Base-by-base conservation (phyloP, 108 stramenopile species). In the Thalassiosira profunda region DNA sequence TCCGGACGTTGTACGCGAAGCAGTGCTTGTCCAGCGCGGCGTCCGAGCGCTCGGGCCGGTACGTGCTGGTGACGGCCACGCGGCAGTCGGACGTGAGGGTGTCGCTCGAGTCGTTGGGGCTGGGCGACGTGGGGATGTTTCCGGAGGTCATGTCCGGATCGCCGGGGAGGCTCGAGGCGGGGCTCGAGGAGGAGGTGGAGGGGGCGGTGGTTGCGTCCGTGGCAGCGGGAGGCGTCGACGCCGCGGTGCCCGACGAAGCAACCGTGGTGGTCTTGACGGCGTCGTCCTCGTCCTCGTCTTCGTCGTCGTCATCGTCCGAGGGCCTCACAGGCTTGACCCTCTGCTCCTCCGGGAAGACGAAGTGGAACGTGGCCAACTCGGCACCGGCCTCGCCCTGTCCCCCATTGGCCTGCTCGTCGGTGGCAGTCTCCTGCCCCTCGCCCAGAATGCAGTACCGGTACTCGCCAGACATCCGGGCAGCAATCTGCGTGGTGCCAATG, bases 1-100 rank as follows among this genome's bases (percentile, higher is more conserved):
- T 94, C 43, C 92, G 90, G 28, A 97, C 87, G 58, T 91, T 91
- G 93, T 97, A 97, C 18, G 92, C 88, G 79, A 97, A 97, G 68
- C 89, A 90, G 63, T 92, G 90, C 80, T 96, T 91, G 62, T 91
- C 91, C 33, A 82, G 82, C 1, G 65, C 70, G 0, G 90, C 63
- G 43, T 94, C 88, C 17, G 91, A 93, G 42, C 93, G 85, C 64
- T 97, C 96, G 6, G 96, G 94, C 24, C 88, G 85, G 85, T 96
- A 97, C 0, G 86, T 86, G 38, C 90, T 86, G 8, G 85, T 90
- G 33, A 93, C 91, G 11, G 80, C 69, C 15, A 97, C 96, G 33
- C 86, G 74, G n/a, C 91, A 84, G 45, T 83, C 76, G 29, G 86
- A 89, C 24, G 92, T 84, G 0, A 86, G 69, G 14, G 67, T 72